phyloP scores from a whole-genome alignment of 2,329 filamentous ascomycete species.

The Cladosporium sp. region DNA sequence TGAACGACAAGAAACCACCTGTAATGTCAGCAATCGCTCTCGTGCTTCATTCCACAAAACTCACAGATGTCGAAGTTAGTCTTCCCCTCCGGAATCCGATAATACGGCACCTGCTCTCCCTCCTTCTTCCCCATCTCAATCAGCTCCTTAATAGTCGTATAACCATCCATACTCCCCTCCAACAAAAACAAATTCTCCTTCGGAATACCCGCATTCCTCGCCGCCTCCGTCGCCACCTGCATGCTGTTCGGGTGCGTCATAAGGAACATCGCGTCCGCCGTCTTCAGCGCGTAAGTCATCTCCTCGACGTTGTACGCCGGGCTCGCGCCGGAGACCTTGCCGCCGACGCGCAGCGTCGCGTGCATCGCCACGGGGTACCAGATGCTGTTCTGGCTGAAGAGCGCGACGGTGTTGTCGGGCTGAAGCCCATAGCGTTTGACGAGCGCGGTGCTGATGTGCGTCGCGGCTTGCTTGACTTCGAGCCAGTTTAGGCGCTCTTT shows the following conservation, averaged over 20 bases:
- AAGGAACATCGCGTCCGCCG: slow-evolving; percentile 50
- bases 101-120: slow-evolving; percentile 41
- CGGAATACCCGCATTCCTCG: slow-evolving; percentile 48
- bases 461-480: slow-evolving; percentile 53
- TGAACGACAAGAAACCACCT: slow-evolving; percentile 45
- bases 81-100: slow-evolving; percentile 46
- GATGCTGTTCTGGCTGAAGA: slow-evolving; percentile 60
- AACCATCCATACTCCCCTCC: slow-evolving; percentile 47
- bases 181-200: slow-evolving; percentile 51
- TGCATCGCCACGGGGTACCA: slow-evolving; percentile 63
- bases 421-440: slow-evolving; percentile 50
- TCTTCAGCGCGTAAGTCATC: slow-evolving; percentile 59
- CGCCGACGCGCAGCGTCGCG: slow-evolving; percentile 48
- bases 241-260: slow-evolving; percentile 52
- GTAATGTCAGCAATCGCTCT: neutral
- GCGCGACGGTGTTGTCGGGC: slow-evolving; percentile 50
- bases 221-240: slow-evolving; percentile 49
- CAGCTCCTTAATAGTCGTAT: slow-evolving; percentile 43
- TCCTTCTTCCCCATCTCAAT: slow-evolving; percentile 38
- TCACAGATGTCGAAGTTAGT: slow-evolving; percentile 50
- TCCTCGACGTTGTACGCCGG: slow-evolving; percentile 63
- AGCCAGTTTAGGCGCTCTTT: slow-evolving; percentile 53
- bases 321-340: slow-evolving; percentile 55
- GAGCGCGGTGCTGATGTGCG: slow-evolving; percentile 55
- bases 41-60: neutral